Conservation (phyloP, 176 grass and related monocot genomes). For the Otatea glauca region DNA sequence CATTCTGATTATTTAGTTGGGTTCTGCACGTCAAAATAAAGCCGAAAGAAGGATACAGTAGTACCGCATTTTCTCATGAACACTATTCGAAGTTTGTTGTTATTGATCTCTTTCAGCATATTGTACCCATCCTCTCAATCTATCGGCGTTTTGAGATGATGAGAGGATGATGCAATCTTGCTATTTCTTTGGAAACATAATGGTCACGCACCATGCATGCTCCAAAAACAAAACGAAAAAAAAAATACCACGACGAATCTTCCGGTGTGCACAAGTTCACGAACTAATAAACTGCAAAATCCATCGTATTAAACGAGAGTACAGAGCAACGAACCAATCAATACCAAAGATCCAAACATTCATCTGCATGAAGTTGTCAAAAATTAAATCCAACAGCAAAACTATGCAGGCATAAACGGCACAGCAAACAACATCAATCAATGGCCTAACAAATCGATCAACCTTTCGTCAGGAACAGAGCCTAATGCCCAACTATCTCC, state of each 20-base stretch:
- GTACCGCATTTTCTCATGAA: neutral
- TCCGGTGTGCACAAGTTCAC: neutral
- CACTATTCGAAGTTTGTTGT: neutral
- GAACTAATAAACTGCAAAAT: neutral
- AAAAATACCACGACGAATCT: neutral
- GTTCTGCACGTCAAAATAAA: too few species aligned
- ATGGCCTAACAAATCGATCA: neutral
- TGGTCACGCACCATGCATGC: neutral
- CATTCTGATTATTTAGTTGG: too few species aligned
- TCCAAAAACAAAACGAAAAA: too few species aligned
- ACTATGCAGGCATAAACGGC: neutral
- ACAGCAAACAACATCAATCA: neutral
- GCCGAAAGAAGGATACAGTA: too few species aligned
- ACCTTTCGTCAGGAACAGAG: neutral
- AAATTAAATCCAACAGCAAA: constrained; percentile 7
- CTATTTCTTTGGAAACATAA: neutral
- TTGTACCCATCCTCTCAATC: neutral
- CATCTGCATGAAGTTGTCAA: neutral
- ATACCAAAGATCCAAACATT: neutral
- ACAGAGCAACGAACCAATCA: constrained; percentile 20
- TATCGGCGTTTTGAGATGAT: neutral
- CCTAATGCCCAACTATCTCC: constrained; percentile 31
- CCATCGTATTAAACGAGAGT: neutral
- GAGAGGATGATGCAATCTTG: neutral
- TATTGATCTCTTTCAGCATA: neutral